These are phyloP conservation scores for Rhodomyrtus tomentosa DNA, from an alignment of 345 rosid species.

Conservation along the genomic window DNA sequence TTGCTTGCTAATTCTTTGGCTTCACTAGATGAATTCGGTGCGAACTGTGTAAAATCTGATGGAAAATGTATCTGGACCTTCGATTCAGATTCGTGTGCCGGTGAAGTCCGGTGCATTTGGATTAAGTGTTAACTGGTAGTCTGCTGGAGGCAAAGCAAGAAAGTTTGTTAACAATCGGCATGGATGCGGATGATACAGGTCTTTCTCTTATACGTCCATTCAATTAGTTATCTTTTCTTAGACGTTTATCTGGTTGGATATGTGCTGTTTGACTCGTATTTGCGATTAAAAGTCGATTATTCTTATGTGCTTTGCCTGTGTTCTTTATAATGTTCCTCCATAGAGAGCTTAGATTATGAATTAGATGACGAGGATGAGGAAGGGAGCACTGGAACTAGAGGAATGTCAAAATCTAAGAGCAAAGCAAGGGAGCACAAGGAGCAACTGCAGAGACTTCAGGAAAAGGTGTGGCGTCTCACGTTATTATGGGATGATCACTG, in stretches of 20 bases:
- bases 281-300: background rate
- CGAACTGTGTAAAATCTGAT: background rate
- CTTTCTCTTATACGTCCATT: background rate
- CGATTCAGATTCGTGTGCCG: background rate
- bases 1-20: background rate
- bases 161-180: background rate
- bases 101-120: background rate
- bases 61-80: background rate
- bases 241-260: background rate
- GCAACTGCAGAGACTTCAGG: conserved; percentile 53
- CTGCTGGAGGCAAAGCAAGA: background rate
- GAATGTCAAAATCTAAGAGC: conserved; percentile 21
- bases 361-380: conserved; percentile 12
- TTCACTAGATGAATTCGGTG: background rate
- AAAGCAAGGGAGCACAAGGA: conserved; percentile 63
- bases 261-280: background rate
- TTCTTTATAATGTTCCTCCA: background rate
- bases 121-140: background rate
- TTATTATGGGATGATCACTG: background rate
- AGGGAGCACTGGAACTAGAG: background rate
- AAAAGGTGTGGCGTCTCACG: conserved; percentile 33
- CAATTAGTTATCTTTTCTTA: background rate
- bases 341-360: conserved; percentile 11
- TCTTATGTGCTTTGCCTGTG: background rate
- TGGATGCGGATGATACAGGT: conserved; percentile 9